These are phyloP conservation scores for Saprolegnia parasitica DNA, from an alignment of 352 stramenopile genomes.

Conservation along the genomic window DNA sequence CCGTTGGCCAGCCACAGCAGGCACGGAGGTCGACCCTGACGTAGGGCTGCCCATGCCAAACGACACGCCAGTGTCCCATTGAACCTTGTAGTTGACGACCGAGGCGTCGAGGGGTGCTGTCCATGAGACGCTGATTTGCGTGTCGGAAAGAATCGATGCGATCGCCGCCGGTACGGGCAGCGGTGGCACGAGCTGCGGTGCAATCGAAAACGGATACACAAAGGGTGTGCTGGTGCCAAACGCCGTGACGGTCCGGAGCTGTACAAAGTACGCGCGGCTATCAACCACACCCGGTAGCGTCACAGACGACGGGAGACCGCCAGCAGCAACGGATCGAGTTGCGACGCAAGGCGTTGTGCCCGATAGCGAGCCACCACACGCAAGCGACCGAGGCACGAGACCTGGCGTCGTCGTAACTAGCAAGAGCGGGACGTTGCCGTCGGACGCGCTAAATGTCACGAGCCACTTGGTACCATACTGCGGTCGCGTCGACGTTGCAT, in stretches of 20 bases:
- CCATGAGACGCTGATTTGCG: conserved; percentile 69
- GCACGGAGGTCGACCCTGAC: conserved; percentile 20
- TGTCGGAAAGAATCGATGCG: conserved; percentile 16
- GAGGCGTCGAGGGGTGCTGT: conserved; percentile 44
- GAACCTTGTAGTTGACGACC: conserved; percentile 88
- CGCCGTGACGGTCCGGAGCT: not conserved
- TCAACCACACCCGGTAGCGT: conserved; percentile 27
- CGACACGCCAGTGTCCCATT: conserved; percentile 85
- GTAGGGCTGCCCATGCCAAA: conserved; percentile 44
- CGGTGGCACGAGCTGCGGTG: conserved; percentile 15
- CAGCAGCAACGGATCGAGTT: conserved; percentile 34
- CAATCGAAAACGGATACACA: conserved; percentile 10
- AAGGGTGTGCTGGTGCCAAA: conserved; percentile 8
- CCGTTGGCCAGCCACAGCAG: conserved; percentile 14
- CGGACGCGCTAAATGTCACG: conserved; percentile 45
- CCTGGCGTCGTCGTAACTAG: conserved; percentile 40
- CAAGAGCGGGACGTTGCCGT: conserved; percentile 31
- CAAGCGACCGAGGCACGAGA: conserved; percentile 32
- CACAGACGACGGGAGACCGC: conserved; percentile 36
- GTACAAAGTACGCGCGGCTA: conserved; percentile 16
- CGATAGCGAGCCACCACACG: conserved; percentile 55
- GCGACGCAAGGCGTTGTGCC: conserved; percentile 54
- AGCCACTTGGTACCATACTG: conserved; percentile 63
- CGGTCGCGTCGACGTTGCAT: conserved; percentile 35
- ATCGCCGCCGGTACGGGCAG: not conserved